Evolutionary conservation across 805 yeast species (phyloP), one percentile per base, ranked within the genome.

Genomic region (Saccharomycopsis oosterbeekiorum): DNA sequence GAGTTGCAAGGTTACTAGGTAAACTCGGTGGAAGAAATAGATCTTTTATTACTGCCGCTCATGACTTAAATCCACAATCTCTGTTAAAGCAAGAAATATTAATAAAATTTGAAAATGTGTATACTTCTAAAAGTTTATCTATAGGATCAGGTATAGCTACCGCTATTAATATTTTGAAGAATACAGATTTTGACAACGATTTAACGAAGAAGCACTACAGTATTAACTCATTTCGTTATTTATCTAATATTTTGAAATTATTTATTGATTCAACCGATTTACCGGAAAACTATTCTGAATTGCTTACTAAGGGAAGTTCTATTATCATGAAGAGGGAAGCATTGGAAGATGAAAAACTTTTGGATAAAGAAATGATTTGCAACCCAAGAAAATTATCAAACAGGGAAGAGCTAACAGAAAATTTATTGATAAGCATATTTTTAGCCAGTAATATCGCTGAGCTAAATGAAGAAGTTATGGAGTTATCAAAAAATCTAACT

Each of bases 11-110:
- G 64, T 89, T 94, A 50, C 75, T 94, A 58, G 99, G 99, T 56
- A 94, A 96, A 70, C 76, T 94, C 19, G 99, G 99, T 43, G 99
- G 99, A 1, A 82, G 99, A 70, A 93, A 93, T 68, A 84, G 97
- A 67, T 84, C 86, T 58, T 89, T 89, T 70, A 79, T 94, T 68
- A 83, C 82, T 61, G 87, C 94, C 1, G 89, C 91, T 43, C 75
- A 80, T 50, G 86, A 88, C 60, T 75, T 94, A 66, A 76, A 78
- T 56, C 62, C 60, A 12, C 80, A 79, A 62, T 76, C 81, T 0
- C 73, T 70, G 53, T 68, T 82, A n/a, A 85, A 86, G 61, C 89
- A 87, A 67, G 77, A 82, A 17, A 91, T 93, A 0, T 71, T 83
- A 58, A 83, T 93, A 70, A 78, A 78, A 55, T 81, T 93, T 47